Evolutionary conservation across 108 stramenopile species (phyloP), one percentile per base, ranked within the genome.

Genomic region (Nitzschia inconspicua): DNA sequence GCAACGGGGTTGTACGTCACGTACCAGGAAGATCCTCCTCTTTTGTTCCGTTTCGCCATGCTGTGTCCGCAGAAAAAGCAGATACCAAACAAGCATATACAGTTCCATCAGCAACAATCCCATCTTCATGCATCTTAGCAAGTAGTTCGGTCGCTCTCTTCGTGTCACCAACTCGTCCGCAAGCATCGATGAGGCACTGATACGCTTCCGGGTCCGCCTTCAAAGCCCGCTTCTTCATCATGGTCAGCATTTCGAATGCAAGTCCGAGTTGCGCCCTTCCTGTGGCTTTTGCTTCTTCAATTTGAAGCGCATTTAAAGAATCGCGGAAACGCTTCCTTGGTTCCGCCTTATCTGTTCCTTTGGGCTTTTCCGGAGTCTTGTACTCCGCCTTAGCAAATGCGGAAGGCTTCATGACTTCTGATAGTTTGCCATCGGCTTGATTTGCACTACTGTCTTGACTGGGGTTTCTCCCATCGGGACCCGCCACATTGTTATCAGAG

Each of bases 11-110:
- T 22, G 0, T 49, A 2, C n/a, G 10, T 9, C 14, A 62, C 82
- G 54, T 53, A 84, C 83, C 83, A 11, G 83, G 83, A 47, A 85
- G 65, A 20, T 86, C 82, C 16, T 68, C 77, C 13, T 84, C 78
- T 56, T 83, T 81, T 0, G 70, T 70, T 13, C 66, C 68, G 34
- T 80, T 72, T 42, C 85, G 84, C 86, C 86, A 89, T 26, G 88
- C 82, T 36, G 69, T 82, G 43, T 89, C 82, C 8, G 80, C 79
- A 8, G 85, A 86, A 59, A 91, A 91, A 7, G 89, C 89, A 18
- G 85, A 72, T 22, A 91, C 89, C n/a, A 91, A 59, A 66, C 83
- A 86, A 8, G 85, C 84, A 67, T 91, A 91, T 3, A 91, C 89
- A 3, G 86, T 83, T 4, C 85, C 85, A 61, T 91, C 89, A 2